Base-by-base conservation (phyloP, 2,329 filamentous ascomycete species). In the Trichoderma gracile region DNA sequence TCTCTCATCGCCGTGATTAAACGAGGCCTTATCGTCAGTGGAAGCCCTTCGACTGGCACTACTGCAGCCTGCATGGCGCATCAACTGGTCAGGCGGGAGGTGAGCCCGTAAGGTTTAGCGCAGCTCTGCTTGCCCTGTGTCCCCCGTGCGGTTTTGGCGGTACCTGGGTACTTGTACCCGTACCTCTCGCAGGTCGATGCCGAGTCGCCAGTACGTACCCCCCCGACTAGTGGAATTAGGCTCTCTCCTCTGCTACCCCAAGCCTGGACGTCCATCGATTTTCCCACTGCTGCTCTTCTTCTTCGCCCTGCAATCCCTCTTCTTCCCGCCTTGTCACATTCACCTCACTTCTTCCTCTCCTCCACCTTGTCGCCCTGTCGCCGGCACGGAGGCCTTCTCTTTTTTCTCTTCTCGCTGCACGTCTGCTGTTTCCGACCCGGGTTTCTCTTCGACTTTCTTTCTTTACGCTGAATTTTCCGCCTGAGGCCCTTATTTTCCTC, bases 271-370 rank as follows among this genome's bases (percentile, higher is more conserved):
- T 52, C 49, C 49, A 52, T 52, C 49, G 49, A 52, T 52, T 52
- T 52, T 52, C 49, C 49, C 49, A 52, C 65, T 63, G 64, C 64
- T 52, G 54, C 53, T 57, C 25, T 38, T 64, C 54, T 58, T 58
- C 46, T 43, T 54, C 64, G 60, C 47, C 61, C 60, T 66, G 47
- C 56, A 61, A 61, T 43, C 49, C 43, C 49, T 46, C 52, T 17
- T 46, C 62, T 40, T 38, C 38, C 46, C 54, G 33, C 62, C 54
- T 46, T 40, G 27, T 53, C 52, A 63, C 64, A 53, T 50, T 38
- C 42, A 21, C 43, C 40, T 53, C 63, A 45, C 21, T 25, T 43
- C 21, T 23, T 21, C 43, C 55, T 57, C 55, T n/a, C 46, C 55
- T 57, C 55, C 55, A 27, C 27, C 45, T 56, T 59, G 19, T 40